Evolutionary conservation across 2,329 filamentous ascomycete genomes (phyloP).

Genomic region (Thielaviopsis punctulata): DNA sequence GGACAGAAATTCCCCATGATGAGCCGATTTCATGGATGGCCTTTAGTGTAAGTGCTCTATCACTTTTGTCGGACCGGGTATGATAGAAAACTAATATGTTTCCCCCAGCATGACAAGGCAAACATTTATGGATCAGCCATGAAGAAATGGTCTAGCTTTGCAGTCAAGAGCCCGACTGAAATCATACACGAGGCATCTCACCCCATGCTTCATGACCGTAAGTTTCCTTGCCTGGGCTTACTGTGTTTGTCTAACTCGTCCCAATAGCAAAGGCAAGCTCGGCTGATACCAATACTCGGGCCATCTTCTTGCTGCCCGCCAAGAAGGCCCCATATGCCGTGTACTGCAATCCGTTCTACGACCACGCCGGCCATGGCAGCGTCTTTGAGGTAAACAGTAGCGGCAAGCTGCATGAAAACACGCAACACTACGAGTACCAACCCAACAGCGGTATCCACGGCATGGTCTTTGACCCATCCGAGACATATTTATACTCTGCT

Average conservation of each 20-base stretch:
- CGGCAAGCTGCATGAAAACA: slow-evolving; percentile 43
- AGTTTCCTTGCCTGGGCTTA: slow-evolving; percentile 15
- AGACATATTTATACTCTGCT: slow-evolving; percentile 62
- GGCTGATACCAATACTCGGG: slow-evolving; percentile 61
- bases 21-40: slow-evolving; percentile 92
- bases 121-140: slow-evolving; percentile 79
- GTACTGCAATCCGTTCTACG: slow-evolving; percentile 84
- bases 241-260: slow-evolving; percentile 7
- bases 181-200: slow-evolving; percentile 62
- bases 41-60: slow-evolving; percentile 47
- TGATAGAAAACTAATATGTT: neutral
- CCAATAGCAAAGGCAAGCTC: slow-evolving; percentile 46
- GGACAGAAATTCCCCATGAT: slow-evolving; percentile 62
- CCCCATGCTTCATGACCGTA: slow-evolving; percentile 60
- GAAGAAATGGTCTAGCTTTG: slow-evolving; percentile 83
- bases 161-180: slow-evolving; percentile 55
- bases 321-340: slow-evolving; percentile 62
- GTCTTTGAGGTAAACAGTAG: slow-evolving; percentile 45
- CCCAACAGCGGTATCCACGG: slow-evolving; percentile 58
- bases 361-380: slow-evolving; percentile 65
- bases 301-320: slow-evolving; percentile 75
- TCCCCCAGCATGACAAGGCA: slow-evolving; percentile 53
- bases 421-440: slow-evolving; percentile 59
- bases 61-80: neutral
- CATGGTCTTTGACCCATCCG: slow-evolving; percentile 62